Evolutionary conservation across 2,329 filamentous ascomycete genomes (phyloP), one percentile per base, ranked within the genome.

Genomic region (Ophiognomonia clavigignenti-juglandacearum): DNA sequence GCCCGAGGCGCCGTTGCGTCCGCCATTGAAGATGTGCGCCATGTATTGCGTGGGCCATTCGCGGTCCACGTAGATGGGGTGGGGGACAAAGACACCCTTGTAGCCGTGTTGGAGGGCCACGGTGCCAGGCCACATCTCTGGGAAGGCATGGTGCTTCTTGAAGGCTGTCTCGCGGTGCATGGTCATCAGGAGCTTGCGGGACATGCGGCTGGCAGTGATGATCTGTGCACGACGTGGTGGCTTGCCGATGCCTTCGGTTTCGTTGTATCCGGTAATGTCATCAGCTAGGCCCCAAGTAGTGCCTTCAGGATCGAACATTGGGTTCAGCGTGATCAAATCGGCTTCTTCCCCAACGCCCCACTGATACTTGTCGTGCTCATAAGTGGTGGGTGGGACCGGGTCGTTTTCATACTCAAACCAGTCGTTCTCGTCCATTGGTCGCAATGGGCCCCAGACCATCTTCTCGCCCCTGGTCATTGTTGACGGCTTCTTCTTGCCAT

Each of bases 111-210:
- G 91, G 9, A 97, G 75, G 2, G 91, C 88, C 1, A 88, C 83
- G 0, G 87, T 93, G 1, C 85, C 85, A 0, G 91, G 88, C 89
- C 89, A 96, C 91, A 96, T 96, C 66, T 97, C 92, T 0, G 90
- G 88, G 63, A 95, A 95, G 71, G 93, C 95, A 54, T 88, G 87
- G 65, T 95, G 87, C 57, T 90, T 91, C 61, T 85, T 84, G 58
- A 88, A 78, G 24, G 83, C 82, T 4, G 91, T 96, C 70, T 96
- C 90, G 46, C 82, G 79, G 71, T 97, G 92, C 92, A 97, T 97
- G 16, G 85, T 85, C 52, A 83, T 72, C 13, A 97, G 75, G 39
- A 96, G 80, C 39, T 82, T 82, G 40, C 83, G 82, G 11, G 86
- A 93, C 69, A 97, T 85, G 44, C 92, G 82, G 1, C 86, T 86